Evolutionary conservation across 306 rosid species (phyloP).

Genomic region (Gillenia trifoliata): DNA sequence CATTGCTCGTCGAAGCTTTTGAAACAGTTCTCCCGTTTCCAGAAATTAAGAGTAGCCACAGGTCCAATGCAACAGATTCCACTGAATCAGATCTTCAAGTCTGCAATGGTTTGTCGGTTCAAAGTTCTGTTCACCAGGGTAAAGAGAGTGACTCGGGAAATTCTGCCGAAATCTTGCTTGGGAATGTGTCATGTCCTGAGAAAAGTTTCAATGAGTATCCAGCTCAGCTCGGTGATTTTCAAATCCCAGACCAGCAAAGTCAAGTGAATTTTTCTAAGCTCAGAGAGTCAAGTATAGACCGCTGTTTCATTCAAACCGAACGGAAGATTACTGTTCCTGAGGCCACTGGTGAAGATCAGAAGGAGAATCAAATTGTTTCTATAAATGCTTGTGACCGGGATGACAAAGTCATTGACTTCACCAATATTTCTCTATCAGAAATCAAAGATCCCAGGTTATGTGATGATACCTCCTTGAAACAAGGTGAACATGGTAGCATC

Average conservation of each 20-base stretch:
- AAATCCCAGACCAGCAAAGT: conserved; percentile 18
- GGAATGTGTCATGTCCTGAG: conserved; percentile 21
- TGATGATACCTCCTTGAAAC: conserved; percentile 17
- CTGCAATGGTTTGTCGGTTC: conserved; percentile 16
- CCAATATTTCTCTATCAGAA: conserved; percentile 21
- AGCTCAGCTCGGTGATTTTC: conserved; percentile 16
- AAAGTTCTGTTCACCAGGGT: conserved; percentile 21
- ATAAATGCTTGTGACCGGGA: conserved; percentile 16
- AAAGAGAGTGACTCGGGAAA: conserved; percentile 15
- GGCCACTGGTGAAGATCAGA: conserved; percentile 20
- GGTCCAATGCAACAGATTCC: conserved; percentile 20
- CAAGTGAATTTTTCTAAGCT: conserved; percentile 18
- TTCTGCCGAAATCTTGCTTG: conserved; percentile 19
- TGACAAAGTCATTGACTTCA: conserved; percentile 16
- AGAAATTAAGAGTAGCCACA: conserved; percentile 31
- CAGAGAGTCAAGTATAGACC: conserved; percentile 16
- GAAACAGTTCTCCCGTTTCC: conserved; percentile 63
- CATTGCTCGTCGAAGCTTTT: conserved; percentile 73
- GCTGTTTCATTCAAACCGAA: conserved; percentile 7
- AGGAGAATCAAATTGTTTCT: conserved; percentile 18
- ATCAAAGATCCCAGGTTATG: conserved; percentile 22
- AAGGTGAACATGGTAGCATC: conserved; percentile 25
- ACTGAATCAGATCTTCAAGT: conserved; percentile 33
- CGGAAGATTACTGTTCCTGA: conserved; percentile 15
- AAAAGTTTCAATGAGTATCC: conserved; percentile 13